Base-by-base conservation (phyloP, 73 alveolate genomes). In the Paramecium sonneborni region DNA sequence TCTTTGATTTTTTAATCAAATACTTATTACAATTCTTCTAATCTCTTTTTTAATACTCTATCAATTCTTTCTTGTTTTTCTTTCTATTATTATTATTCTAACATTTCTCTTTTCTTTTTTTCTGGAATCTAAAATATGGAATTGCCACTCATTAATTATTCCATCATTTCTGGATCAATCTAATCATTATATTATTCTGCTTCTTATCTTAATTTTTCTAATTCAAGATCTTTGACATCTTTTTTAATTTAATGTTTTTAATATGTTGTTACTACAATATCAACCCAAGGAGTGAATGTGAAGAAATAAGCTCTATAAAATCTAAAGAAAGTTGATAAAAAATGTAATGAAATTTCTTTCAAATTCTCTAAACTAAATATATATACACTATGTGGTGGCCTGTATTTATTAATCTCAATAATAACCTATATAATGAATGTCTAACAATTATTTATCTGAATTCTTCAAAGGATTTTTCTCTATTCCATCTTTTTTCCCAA, bases 221-320 rank as follows among this genome's bases (percentile, higher is more conserved):
- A 46, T 14, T 79, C 90, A n/a, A 79, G 24, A 79, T 79, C 90
- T 26, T 79, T 79, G 9, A 79, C 90, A 43, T 79, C 90, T 37
- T 79, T 79, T 44, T 44, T 79, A 10, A 79, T 79, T 44, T 79
- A 21, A 79, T 79, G 90, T 46, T 46, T 79, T 46, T 79, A 32
- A 79, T 79, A 79, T 3, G 90, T 43, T 43, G 90, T 79, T 2
- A 79, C 74, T 1, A 79, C 90, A 11, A 79, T 79, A 44, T 79
- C 90, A 6, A 79, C 90, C 90, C 90, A 79, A 4, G 90, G 90
- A 79, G 90, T 79, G 32, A 79, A 79, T 11, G 90, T 79, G n/a
- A 79, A 79, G 7, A 79, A 79, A 18, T 79, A 79, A 7, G 90
- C 44, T 24, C 46, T 46, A 79, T 79, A 79, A 21, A 43, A 79